phyloP scores from a whole-genome alignment of 495 filamentous ascomycete genomes.

The Lasiosphaeris hirsuta region DNA sequence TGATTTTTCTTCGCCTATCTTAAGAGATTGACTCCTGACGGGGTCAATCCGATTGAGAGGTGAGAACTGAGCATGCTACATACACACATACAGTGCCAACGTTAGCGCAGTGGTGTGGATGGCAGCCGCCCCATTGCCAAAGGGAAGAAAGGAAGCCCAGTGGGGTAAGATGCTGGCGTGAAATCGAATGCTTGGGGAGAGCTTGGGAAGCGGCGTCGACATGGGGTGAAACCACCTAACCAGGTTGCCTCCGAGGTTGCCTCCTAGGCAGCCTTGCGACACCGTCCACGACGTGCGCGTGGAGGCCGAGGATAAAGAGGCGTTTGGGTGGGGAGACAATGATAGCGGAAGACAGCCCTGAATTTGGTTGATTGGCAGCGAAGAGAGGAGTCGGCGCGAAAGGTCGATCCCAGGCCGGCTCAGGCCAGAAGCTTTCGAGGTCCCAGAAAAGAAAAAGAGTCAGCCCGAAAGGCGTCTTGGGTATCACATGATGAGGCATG shows the following conservation, averaged over 20 bases:
- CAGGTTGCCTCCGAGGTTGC: background rate
- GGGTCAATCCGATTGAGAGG: background rate
- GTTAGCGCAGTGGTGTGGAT: background rate
- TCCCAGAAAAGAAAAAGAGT: too few relatives aligned
- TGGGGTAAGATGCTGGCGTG: background rate
- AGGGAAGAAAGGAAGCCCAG: background rate
- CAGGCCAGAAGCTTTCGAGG: too few relatives aligned
- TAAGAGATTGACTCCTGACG: background rate
- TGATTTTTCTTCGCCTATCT: background rate
- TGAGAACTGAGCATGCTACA: background rate
- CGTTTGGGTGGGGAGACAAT: too few relatives aligned
- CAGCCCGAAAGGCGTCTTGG: background rate
- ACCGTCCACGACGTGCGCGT: background rate
- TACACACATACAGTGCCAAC: too few relatives aligned
- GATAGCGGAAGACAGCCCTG: too few relatives aligned
- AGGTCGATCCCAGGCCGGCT: too few relatives aligned
- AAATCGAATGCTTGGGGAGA: background rate
- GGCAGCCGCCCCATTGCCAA: background rate
- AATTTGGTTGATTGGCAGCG: too few relatives aligned
- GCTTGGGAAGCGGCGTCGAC: too few relatives aligned
- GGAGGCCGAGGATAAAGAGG: too few relatives aligned
- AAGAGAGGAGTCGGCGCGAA: too few relatives aligned
- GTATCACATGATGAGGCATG: conserved; percentile 27
- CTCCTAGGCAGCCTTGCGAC: background rate
- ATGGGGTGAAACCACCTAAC: background rate